Base-by-base conservation (phyloP, 1,284 basidiomycete genomes). In the Ganoderma meredithae region DNA sequence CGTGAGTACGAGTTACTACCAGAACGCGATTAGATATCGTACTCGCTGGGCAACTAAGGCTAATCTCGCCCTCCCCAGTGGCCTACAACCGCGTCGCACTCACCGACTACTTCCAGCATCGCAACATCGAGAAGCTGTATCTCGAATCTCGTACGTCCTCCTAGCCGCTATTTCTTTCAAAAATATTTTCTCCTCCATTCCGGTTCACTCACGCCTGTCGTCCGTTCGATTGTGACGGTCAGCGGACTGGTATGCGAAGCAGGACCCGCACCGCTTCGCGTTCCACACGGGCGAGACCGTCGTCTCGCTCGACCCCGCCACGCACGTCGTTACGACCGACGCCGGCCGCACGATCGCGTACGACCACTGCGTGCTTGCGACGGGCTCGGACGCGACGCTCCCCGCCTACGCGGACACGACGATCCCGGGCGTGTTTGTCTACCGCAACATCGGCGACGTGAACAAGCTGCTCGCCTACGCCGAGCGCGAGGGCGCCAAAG, bases 401-500 rank as follows among this genome's bases (percentile, higher is more conserved):
- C 92, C 92, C 0, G 81, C 86, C 0, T 93, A 91, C 74, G 80
- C 88, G 44, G 81, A 85, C 5, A 76, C 80, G 0, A 79, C 84
- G 36, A 73, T 83, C 74, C 75, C 81, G 74, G 84, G 92, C 6
- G 81, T 91, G 1, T 94, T 93, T 66, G 90, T 92, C 0, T 94
- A 94, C 75, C 86, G 92, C 49, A 92, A 88, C 70, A 88, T 94
- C 66, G 80, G 87, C 31, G 91, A 93, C 74, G 80, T 93, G 58
- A 85, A 91, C 66, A 80, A 78, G 6, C 88, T 93, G 67, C 84
- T 91, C 53, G 74, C 78, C n/a, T 92, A 88, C 75, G 84, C 87
- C 13, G 81, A 86, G 56, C 74, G 78, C 56, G 79, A 80, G 6
- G 76, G 79, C 6, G 81, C 88, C 33, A 84, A 81, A 41, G 80